Conservation (phyloP, 2,329 filamentous ascomycete genomes). For the Colletotrichum brevisporum region DNA sequence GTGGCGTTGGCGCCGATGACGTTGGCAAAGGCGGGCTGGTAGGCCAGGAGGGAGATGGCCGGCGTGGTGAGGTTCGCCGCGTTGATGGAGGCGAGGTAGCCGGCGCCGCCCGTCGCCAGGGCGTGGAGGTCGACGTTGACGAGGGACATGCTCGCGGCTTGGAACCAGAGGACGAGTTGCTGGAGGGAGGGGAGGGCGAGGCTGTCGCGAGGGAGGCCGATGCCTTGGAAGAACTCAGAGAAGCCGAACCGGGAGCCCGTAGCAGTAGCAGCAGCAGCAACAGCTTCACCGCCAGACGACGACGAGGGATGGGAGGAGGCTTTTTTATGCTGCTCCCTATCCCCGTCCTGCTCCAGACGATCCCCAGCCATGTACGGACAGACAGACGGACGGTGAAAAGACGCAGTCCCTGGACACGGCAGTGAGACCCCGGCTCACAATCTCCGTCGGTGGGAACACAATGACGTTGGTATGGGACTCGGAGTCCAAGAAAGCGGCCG, state of each 20-base stretch:
- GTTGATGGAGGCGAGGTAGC: conserved; percentile 39
- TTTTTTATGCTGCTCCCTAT: conserved; percentile 30
- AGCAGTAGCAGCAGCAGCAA: conserved; percentile 43
- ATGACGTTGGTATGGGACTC: conserved; percentile 27
- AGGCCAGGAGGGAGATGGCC: conserved; percentile 35
- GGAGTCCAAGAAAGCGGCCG: neutral
- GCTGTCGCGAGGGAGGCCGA: conserved; percentile 13
- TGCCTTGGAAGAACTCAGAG: conserved; percentile 32
- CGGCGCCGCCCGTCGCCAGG: conserved; percentile 37
- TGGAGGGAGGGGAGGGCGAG: conserved; percentile 11
- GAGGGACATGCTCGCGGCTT: conserved; percentile 32
- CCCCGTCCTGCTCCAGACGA: conserved; percentile 17
- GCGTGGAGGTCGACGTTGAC: conserved; percentile 35
- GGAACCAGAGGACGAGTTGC: conserved; percentile 27
- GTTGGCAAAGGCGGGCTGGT: conserved; percentile 31
- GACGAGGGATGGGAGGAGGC: conserved; percentile 44
- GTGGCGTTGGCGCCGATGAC: conserved; percentile 36
- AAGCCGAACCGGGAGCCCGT: conserved; percentile 28
- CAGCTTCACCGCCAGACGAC: conserved; percentile 49
- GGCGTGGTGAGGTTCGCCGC: conserved; percentile 28
- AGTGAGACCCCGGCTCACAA: conserved; percentile 3
- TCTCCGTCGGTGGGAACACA: conserved; percentile 8
- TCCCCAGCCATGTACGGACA: conserved; percentile 20
- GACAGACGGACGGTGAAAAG: no score
- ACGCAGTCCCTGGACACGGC: neutral